Percentiles rank a stretch among this genome's conserved stretches.
Conservation (phyloP, 345 rosid species). For the Streptanthus diversifolius region DNA sequence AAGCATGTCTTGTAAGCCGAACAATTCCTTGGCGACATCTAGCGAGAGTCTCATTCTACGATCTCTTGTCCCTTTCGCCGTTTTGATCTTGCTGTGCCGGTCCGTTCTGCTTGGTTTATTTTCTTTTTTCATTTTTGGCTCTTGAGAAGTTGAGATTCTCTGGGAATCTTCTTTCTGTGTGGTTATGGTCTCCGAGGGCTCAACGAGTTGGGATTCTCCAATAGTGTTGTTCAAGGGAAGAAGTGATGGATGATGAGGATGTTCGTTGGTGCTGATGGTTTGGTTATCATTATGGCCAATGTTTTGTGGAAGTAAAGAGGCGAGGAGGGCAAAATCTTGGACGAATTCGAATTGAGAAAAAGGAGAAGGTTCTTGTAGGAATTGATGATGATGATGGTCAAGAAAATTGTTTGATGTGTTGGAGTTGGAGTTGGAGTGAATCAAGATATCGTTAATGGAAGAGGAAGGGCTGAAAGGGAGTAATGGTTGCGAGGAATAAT, state of each 20-base stretch:
- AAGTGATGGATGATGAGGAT: slow-evolving; percentile 22
- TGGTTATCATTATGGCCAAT: slow-evolving; percentile 22
- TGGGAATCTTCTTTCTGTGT: slow-evolving; percentile 33
- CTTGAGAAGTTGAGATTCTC: slow-evolving; percentile 25
- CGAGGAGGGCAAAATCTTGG: slow-evolving; percentile 23
- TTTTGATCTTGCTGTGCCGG: slow-evolving; percentile 82
- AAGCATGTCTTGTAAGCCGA: slow-evolving; percentile 76
- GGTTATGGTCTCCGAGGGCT: slow-evolving; percentile 29
- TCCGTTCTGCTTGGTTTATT: slow-evolving; percentile 57
- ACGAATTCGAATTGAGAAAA: slow-evolving; percentile 37
- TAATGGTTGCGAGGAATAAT: slow-evolving; percentile 35
- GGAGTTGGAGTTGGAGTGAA: slow-evolving; percentile 15
- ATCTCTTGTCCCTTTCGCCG: slow-evolving; percentile 77
- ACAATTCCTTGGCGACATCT: slow-evolving; percentile 66
- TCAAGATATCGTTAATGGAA: slow-evolving; percentile 29
- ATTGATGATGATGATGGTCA: slow-evolving; percentile 23
- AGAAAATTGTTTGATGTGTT: slow-evolving; percentile 23
- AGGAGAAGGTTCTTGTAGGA: slow-evolving; percentile 45
- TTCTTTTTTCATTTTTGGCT: slow-evolving; percentile 18
- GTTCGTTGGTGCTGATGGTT: slow-evolving; percentile 1
- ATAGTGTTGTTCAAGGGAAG: slow-evolving; percentile 28
- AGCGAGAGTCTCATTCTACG: slow-evolving; percentile 83
- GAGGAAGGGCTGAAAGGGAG: slow-evolving; percentile 33
- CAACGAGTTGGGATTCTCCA: slow-evolving; percentile 22
- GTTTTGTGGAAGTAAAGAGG: slow-evolving; percentile 27